Conservation (phyloP, 2,329 filamentous ascomycete species). For the Sporothrix schenckii region DNA sequence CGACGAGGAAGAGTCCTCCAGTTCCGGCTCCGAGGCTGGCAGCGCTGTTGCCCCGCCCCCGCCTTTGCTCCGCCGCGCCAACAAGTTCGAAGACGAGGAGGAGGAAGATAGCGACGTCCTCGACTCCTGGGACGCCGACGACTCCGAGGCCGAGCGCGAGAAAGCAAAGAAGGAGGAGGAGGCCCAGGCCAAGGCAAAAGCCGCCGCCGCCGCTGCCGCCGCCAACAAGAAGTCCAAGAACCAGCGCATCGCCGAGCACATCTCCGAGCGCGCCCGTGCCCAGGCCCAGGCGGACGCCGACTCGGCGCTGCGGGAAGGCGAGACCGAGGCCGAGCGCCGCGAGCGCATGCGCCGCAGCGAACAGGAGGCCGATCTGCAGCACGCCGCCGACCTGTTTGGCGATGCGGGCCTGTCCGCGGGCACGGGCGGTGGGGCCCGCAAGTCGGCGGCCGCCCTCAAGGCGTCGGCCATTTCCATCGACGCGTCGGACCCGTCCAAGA, state of each 20-base stretch:
- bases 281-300: constrained; percentile 58
- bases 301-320: constrained; percentile 68
- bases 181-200: constrained; percentile 85
- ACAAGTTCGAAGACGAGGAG: constrained; percentile 91
- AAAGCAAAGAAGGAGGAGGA: constrained; percentile 87
- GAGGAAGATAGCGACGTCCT: constrained; percentile 80
- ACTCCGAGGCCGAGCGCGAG: constrained; percentile 94
- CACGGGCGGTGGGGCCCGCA: constrained; percentile 69
- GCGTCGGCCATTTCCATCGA: constrained; percentile 70
- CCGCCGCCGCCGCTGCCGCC: constrained; percentile 81
- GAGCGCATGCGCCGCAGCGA: constrained; percentile 77
- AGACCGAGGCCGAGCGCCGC: constrained; percentile 72
- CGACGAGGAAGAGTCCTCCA: constrained; percentile 47
- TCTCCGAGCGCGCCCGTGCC: constrained; percentile 61
- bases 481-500: constrained; percentile 71
- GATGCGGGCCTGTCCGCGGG: constrained; percentile 69
- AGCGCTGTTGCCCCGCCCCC: constrained; percentile 47
- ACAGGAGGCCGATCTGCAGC: constrained; percentile 83
- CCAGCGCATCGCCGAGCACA: constrained; percentile 80
- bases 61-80: constrained; percentile 47
- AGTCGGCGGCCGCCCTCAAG: constrained; percentile 60
- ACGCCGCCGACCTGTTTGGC: constrained; percentile 89
- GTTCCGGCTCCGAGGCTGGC: constrained; percentile 40
- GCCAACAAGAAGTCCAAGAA: constrained; percentile 89
- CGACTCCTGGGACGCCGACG: constrained; percentile 96